Conservation (phyloP, 352 stramenopile genomes). For the Nothophytophthora sp. region DNA sequence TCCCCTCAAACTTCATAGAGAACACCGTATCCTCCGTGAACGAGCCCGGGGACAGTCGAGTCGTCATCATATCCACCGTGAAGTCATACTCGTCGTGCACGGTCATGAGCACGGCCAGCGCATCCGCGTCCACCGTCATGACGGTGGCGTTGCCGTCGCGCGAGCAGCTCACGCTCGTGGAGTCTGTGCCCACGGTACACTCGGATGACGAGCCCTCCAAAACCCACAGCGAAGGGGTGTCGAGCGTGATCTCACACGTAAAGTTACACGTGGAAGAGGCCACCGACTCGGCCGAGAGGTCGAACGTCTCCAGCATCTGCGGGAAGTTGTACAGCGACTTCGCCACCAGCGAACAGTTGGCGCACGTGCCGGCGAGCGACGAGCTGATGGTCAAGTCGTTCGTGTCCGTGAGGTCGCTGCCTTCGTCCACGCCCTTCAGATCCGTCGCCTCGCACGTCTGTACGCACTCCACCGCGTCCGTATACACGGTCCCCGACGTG, state of each 20-base stretch:
- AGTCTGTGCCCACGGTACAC: constrained; percentile 29
- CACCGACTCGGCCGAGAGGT: constrained; percentile 48
- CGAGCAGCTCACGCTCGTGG: constrained; percentile 37
- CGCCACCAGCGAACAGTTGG: constrained; percentile 61
- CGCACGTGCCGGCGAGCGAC: constrained; percentile 70
- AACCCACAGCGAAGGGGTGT: constrained; percentile 61
- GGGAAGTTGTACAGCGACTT: constrained; percentile 74
- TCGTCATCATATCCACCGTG: constrained; percentile 59
- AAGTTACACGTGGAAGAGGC: constrained; percentile 42
- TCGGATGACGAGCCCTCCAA: constrained; percentile 37
- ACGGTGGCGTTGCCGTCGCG: constrained; percentile 60
- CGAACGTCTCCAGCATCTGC: constrained; percentile 63
- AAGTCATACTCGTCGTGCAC: constrained; percentile 50
- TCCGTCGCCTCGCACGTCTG: constrained; percentile 44
- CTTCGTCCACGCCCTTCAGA: constrained; percentile 43
- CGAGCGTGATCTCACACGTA: constrained; percentile 43
- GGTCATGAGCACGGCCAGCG: constrained; percentile 38
- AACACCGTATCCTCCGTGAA: constrained; percentile 58
- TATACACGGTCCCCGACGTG: constrained; percentile 26
- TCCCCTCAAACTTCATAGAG: constrained; percentile 55
- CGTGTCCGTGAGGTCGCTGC: constrained; percentile 52
- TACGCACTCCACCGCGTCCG: constrained; percentile 54
- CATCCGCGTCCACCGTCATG: constrained; percentile 39
- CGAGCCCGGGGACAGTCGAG: constrained; percentile 52
- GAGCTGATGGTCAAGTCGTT: constrained; percentile 46